Evolutionary conservation across 2,329 filamentous ascomycete genomes (phyloP), one percentile per base, ranked within the genome.

Genomic region (Neofusicoccum kwambonambiense): DNA sequence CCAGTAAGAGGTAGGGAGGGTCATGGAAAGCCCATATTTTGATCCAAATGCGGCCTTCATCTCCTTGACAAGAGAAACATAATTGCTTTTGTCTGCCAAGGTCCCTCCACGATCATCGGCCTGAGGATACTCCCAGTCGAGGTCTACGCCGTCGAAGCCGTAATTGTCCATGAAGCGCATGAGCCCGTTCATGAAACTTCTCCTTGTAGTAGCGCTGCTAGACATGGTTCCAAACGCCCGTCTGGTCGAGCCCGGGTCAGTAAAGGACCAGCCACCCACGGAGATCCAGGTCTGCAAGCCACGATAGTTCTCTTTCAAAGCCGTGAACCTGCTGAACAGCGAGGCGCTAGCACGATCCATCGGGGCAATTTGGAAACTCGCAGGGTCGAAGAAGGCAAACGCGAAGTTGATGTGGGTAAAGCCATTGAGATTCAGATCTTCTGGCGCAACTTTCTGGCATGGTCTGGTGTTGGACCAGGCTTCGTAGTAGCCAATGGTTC

Each of bases 61-160:
- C 39, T 72, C 70, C 31, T 67, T 67, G 27, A 75, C 39, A 0
- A 76, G 62, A 1, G 57, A 15, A 2, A 70, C 68, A 13, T 65
- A 70, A 50, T 73, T 74, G 2, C 62, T 56, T 13, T 37, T 69
- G 45, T 83, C 81, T 2, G 70, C 73, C n/a, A n/a, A n/a, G 0
- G 69, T 34, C 0, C 62, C 67, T 1, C 82, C 82, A 6, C 79
- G 73, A 31, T 80, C 77, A 8, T 65, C 39, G 3, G 69, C 66
- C 5, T 66, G 71, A 15, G 72, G 74, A n/a, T 74, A 71, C 3
- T 79, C 78, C 81, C 81, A 84, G 66, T 83, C 79, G 13, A 84
- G 67, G 60, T 84, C 80, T 2, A 82, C 71, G 2, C 80, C 80
- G 65, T 80, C 77, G 58, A 84, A 81, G 3, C 72, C 73, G 67